Percentiles rank a stretch among this genome's conserved stretches.
Conservation (phyloP, 208 protist genomes). For the Leishmania arabica region DNA sequence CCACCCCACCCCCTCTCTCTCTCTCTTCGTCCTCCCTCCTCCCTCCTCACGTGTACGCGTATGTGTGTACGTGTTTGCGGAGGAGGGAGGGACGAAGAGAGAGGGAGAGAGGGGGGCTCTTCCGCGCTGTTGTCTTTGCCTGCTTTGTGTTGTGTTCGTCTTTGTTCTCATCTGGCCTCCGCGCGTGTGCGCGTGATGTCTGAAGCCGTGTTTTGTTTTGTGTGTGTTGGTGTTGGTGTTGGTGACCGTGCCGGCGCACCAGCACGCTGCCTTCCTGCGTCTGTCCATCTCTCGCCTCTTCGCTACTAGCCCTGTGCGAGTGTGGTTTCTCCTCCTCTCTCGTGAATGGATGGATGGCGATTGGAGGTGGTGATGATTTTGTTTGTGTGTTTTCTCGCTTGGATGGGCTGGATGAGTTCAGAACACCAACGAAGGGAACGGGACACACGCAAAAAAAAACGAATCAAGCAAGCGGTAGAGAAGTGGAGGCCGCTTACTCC, state of each 20-base stretch:
- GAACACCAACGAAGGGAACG: not conserved
- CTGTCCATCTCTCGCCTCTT: too few relatives aligned
- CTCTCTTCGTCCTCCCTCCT: too few relatives aligned
- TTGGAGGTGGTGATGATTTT: not conserved
- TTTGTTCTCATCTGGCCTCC: not conserved
- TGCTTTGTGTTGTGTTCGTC: too few relatives aligned
- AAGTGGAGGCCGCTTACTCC: not conserved
- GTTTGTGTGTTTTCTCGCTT: not conserved
- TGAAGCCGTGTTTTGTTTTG: not conserved
- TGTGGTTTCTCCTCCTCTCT: not conserved
- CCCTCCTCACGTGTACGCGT: not conserved
- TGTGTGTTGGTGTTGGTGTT: not conserved
- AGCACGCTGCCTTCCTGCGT: too few relatives aligned
- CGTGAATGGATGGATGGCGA: too few relatives aligned
- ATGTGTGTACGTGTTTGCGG: too few relatives aligned
- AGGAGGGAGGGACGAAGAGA: too few relatives aligned
- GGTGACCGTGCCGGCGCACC: too few relatives aligned
- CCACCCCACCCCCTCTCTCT: too few relatives aligned
- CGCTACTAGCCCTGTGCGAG: too few relatives aligned
- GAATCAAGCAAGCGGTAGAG: not conserved
- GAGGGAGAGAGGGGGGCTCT: too few relatives aligned
- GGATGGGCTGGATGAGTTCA: not conserved
- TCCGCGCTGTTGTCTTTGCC: too few relatives aligned
- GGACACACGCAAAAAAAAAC: not conserved
- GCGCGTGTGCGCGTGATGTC: not conserved